These are phyloP conservation scores for Cryptosporidium xiaoi DNA, from an alignment of 169 alveolate genomes.

Conservation along the genomic window DNA sequence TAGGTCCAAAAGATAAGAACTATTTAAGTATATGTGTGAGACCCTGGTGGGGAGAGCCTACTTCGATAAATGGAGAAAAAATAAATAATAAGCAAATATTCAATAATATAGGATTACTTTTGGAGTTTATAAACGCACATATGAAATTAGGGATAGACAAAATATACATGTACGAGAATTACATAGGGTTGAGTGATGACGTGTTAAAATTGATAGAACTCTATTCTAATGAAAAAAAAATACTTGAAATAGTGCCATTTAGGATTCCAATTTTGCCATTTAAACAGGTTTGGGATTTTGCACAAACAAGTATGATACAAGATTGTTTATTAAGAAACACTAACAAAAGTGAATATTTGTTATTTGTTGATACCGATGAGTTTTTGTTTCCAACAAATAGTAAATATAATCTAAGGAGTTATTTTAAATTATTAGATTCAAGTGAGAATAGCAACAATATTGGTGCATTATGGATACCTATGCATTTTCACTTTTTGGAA, in stretches of 20 bases:
- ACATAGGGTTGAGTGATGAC: slow-evolving; percentile 16
- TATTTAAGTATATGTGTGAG: slow-evolving; percentile 47
- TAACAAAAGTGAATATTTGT: slow-evolving; percentile 23
- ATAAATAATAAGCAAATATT: neutral
- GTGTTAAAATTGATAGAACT: slow-evolving; percentile 28
- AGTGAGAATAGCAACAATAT: slow-evolving; percentile 7
- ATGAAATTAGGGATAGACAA: slow-evolving; percentile 12
- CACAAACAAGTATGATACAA: slow-evolving; percentile 62
- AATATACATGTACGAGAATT: slow-evolving; percentile 38
- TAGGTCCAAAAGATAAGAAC: neutral
- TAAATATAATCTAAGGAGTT: neutral
- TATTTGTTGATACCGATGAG: slow-evolving; percentile 68
- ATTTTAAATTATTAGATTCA: slow-evolving; percentile 3
- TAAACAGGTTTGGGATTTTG: slow-evolving; percentile 73
- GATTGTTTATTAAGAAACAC: slow-evolving; percentile 53
- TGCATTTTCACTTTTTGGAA: slow-evolving; percentile 65
- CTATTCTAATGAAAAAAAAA: slow-evolving; percentile 6
- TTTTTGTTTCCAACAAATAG: slow-evolving; percentile 39
- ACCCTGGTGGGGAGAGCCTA: slow-evolving; percentile 76
- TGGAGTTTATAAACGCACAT: slow-evolving; percentile 53
- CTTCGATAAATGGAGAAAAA: neutral
- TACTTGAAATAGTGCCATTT: slow-evolving; percentile 44
- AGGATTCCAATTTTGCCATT: slow-evolving; percentile 42
- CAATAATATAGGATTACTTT: slow-evolving; percentile 15
- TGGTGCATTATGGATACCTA: slow-evolving; percentile 73